Evolutionary conservation across 768 basidiomycete genomes (phyloP).

Genomic region (Pluteus cervinus): DNA sequence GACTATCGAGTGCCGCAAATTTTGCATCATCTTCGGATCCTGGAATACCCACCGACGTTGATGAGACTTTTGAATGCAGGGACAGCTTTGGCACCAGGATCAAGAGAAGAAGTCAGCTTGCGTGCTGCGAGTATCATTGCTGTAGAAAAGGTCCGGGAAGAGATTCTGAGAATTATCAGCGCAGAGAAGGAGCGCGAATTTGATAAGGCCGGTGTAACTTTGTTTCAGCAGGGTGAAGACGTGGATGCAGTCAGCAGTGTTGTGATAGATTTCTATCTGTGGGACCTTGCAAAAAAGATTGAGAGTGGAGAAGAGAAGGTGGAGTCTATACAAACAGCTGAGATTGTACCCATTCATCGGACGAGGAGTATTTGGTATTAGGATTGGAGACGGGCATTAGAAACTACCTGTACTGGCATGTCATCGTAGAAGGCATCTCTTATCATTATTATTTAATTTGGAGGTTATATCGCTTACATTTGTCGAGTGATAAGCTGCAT

Average conservation of each 20-base stretch:
- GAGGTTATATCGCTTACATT: too few species aligned
- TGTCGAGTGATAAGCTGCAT: too few species aligned
- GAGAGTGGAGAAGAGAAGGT: slow-evolving; percentile 57
- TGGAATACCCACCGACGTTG: slow-evolving; percentile 64
- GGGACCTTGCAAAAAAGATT: slow-evolving; percentile 79
- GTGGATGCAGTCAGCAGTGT: slow-evolving; percentile 57
- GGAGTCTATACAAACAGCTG: slow-evolving; percentile 48
- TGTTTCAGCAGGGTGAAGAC: slow-evolving; percentile 13
- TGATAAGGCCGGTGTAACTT: neutral
- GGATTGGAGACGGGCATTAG: too few species aligned
- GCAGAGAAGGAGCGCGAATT: slow-evolving; percentile 19
- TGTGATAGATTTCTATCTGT: slow-evolving; percentile 85
- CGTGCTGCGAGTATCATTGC: slow-evolving; percentile 77
- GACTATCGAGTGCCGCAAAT: slow-evolving; percentile 93
- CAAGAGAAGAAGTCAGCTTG: slow-evolving; percentile 68
- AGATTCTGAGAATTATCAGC: slow-evolving; percentile 39
- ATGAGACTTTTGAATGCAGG: slow-evolving; percentile 41
- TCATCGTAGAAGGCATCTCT: too few species aligned
- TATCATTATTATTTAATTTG: too few species aligned
- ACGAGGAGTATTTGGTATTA: slow-evolving; percentile 88
- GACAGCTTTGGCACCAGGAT: slow-evolving; percentile 45
- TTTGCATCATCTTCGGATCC: slow-evolving; percentile 73
- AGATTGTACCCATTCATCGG: slow-evolving; percentile 66
- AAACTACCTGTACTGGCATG: too few species aligned
- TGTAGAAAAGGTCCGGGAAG: slow-evolving; percentile 66